Base-by-base conservation (phyloP, 805 yeast species). In the Lipomyces japonicus region DNA sequence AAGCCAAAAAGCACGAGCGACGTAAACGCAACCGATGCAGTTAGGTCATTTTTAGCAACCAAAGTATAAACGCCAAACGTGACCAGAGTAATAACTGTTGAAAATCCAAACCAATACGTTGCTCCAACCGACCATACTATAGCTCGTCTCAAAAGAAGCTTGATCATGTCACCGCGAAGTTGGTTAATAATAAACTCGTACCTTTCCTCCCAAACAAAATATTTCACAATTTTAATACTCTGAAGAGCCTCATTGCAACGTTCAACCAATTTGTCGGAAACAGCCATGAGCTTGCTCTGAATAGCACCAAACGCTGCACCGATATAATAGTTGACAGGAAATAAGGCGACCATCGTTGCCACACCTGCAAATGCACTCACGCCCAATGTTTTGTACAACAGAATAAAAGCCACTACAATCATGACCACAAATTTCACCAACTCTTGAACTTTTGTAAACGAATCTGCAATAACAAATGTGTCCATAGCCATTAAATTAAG, bases 181-280 rank as follows among this genome's bases (percentile, higher is more conserved):
- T 77, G 72, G 67, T 79, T 65, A 50, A 91, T 83, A 35, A 78
- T 80, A 42, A 80, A 78, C 58, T 77, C 80, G 65, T 91, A 90
- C 61, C 82, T 81, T 41, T 79, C 77, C 68, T 91, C 98, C 98
- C 98, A 91, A 2, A 93, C 96, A 66, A 91, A 90, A 64, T 86
- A 90, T 68, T 91, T 91, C 72, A 91, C 84, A 61, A 91, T 88
- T 65, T 97, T 78, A 56, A 91, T 91, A 58, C 91, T 84, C 68
- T 86, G 95, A 62, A 91, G 80, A 3, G 95, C 79, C 71, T 91
- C 98, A 67, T 90, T 93, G 61, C 91, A 77, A 66, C 85, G 87
- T 64, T 89, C 95, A 53, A 91, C 85, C 69, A 97, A 81, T 67
- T 80, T 79, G 68, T 91, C 98, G 14, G 97, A 89, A 22, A 84